A percentile compares a stretch with the other conserved stretches of the same genome.
Conservation (phyloP, 2,329 filamentous ascomycete genomes). For the Pseudocercospora cruenta region DNA sequence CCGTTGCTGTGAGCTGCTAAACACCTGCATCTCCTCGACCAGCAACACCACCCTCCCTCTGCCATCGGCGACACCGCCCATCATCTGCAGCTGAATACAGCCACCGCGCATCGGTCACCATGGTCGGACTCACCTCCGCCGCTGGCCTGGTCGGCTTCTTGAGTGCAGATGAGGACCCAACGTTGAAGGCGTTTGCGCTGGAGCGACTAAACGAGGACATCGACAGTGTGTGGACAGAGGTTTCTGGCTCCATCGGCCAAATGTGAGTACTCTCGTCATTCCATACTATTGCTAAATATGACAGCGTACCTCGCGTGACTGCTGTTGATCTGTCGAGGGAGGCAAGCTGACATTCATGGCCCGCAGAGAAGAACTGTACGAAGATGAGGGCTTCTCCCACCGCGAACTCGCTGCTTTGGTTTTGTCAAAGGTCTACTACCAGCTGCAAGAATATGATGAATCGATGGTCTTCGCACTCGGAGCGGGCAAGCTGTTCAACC, state of each 20-base stretch:
- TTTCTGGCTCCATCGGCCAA: conserved; percentile 86
- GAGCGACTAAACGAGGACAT: conserved; percentile 96
- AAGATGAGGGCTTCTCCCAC: conserved; percentile 93
- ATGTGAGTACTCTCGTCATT: conserved; percentile 67
- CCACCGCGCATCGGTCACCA: conserved; percentile 45
- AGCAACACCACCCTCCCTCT: conserved; percentile 4
- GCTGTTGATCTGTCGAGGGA: neutral
- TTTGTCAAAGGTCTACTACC: conserved; percentile 97
- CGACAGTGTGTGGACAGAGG: conserved; percentile 96
- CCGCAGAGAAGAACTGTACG: conserved; percentile 88
- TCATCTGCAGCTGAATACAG: neutral
- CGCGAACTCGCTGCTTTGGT: conserved; percentile 92
- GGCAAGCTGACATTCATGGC: conserved; percentile 27
- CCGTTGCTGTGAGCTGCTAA: neutral
- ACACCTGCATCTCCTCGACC: neutral
- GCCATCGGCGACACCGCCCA: neutral
- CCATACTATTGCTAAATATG: neutral
- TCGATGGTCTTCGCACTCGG: conserved; percentile 98
- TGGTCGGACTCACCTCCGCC: conserved; percentile 93
- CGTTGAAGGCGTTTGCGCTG: conserved; percentile 92
- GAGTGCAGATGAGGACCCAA: conserved; percentile 81
- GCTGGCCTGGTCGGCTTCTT: conserved; percentile 94
- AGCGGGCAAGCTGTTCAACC: conserved; percentile 91
- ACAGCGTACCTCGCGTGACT: neutral
- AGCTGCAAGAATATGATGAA: conserved; percentile 97